A percentile compares a stretch with the other conserved stretches of the same genome.
These are phyloP conservation scores for Cyberlindnera euphorbiiphila DNA, from an alignment of 805 yeast genomes.

Conservation along the genomic window DNA sequence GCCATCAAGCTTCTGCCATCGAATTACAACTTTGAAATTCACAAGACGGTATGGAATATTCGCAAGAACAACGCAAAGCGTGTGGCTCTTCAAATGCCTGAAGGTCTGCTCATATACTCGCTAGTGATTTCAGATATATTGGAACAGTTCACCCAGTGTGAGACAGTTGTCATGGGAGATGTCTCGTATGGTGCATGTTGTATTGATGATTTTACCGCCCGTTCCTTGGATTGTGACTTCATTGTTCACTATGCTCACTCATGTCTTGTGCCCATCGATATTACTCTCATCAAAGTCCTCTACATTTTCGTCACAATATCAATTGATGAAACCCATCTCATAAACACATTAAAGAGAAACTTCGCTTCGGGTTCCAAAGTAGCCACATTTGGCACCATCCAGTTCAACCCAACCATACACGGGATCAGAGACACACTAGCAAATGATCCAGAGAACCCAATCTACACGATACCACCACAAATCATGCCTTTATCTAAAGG, in stretches of 20 bases:
- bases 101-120: constrained; percentile 86
- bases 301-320: constrained; percentile 92
- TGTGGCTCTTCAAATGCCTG: constrained; percentile 97
- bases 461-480: constrained; percentile 81
- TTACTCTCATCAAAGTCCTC: constrained; percentile 86
- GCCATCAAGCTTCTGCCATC: constrained; percentile 81
- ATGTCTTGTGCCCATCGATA: constrained; percentile 91
- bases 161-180: constrained; percentile 95
- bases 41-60: constrained; percentile 93
- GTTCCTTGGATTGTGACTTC: constrained; percentile 89
- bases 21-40: constrained; percentile 93
- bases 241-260: constrained; percentile 97
- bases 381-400: constrained; percentile 93
- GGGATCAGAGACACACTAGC: constrained; percentile 61
- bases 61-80: constrained; percentile 68
- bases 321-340: constrained; percentile 77
- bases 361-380: constrained; percentile 60
- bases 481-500: constrained; percentile 91
- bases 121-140: constrained; percentile 86
- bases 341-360: constrained; percentile 71
- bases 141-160: constrained; percentile 85
- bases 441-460: constrained; percentile 39
- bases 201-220: constrained; percentile 93
- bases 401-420: constrained; percentile 93
- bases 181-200: constrained; percentile 99